Base-by-base conservation (phyloP, 75 land plant species). In the Sequoiadendron giganteum region DNA sequence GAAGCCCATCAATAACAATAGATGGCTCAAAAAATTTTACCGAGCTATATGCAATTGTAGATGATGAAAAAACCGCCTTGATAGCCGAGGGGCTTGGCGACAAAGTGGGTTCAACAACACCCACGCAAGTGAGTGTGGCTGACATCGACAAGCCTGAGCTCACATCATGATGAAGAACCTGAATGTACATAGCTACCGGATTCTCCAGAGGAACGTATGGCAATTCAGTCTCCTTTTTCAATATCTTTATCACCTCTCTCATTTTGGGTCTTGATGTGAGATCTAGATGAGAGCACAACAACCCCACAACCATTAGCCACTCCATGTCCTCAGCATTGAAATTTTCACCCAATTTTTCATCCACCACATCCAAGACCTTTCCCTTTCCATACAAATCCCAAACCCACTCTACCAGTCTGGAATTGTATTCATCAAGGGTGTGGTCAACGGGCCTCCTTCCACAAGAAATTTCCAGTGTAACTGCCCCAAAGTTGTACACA, bases 271-370 rank as follows among this genome's bases (percentile, higher is more conserved):
- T 85, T 7, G 52, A 1, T 16, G 28, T 28, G 15, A 86, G 88
- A 85, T 91, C 91, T 10, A 92, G 93, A 73, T 90, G 91, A 5
- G 93, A 91, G 89, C 95, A 95, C 75, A 90, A 86, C 55, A 93
- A 54, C 0, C 95, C 94, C 34, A 94, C 85, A 38, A 55, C 54
- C 56, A 93, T 55, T 43, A 93, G 61, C 5, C 88, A 43, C 21
- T 72, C 87, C 86, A 92, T 88, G 68, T 94, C 87, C 28, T 84
- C 86, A 39, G 45, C 34, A 25, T 92, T 90, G 38, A 47, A 92
- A 9, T 88, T 85, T 16, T 10, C 42, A 5, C 16, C 72, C 39
- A 94, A 82, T n/a, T 75, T 88, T 3, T 85, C 72, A 86, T 94
- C 95, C 14, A 65, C 91, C 2, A 91, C 95, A 13, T 89, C 88